phyloP scores from a whole-genome alignment of 768 basidiomycete species.

The Lyophyllum shimeji region DNA sequence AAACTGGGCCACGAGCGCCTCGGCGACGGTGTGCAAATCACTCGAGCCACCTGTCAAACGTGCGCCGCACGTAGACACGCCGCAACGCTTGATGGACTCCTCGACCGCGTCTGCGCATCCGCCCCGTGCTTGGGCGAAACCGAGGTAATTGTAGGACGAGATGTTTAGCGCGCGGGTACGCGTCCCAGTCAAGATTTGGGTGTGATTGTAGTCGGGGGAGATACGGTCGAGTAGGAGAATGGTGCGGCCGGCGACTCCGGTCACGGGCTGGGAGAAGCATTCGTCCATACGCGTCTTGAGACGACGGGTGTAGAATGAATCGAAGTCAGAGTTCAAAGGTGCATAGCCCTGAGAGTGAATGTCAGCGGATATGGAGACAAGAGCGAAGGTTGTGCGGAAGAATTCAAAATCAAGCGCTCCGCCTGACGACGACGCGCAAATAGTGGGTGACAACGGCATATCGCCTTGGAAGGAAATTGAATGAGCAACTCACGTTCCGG shows the following conservation, averaged over 20 bases:
- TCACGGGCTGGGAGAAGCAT: conserved; percentile 90
- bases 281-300: conserved; percentile 94
- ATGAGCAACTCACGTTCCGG: conserved; percentile 57
- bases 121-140: conserved; percentile 91
- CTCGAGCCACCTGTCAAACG: conserved; percentile 84
- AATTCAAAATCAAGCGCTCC: neutral
- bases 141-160: conserved; percentile 98
- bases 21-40: conserved; percentile 78
- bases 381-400: neutral
- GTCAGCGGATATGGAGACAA: conserved; percentile 1
- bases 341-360: conserved; percentile 76
- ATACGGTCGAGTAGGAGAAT: conserved; percentile 83
- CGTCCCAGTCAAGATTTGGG: conserved; percentile 73
- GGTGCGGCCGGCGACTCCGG: conserved; percentile 94
- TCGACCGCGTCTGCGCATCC: conserved; percentile 95
- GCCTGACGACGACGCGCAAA: neutral
- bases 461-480: neutral
- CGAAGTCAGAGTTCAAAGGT: conserved; percentile 95
- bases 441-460: too few relatives aligned
- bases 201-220: conserved; percentile 79
- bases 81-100: conserved; percentile 77
- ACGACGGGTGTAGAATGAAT: conserved; percentile 98
- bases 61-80: conserved; percentile 72
- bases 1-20: conserved; percentile 88
- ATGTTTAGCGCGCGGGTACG: conserved; percentile 92